Evolutionary conservation across 1,284 basidiomycete genomes (phyloP), one percentile per base, ranked within the genome.

Genomic region (Ustilago trichophora): DNA sequence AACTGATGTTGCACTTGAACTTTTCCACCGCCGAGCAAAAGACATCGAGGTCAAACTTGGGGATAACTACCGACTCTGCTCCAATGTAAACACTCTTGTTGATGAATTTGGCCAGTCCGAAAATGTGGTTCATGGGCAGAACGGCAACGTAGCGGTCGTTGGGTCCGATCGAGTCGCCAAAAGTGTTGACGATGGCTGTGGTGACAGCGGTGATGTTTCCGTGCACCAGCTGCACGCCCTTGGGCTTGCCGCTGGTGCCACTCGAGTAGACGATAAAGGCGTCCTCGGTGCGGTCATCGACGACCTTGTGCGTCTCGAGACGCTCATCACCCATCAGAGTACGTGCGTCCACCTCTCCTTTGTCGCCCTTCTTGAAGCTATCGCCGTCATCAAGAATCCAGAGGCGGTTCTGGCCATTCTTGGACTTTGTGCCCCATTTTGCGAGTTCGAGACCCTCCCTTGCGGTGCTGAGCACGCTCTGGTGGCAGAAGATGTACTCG

Each of bases 31-130:
- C 84, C 26, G 84, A 83, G 77, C 90, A 89, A 71, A 91, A 92
- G 24, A 85, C 82, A 9, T 85, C 84, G 3, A 92, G 87, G 60
- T 93, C 89, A 79, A 92, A 94, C 15, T 86, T 86, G 0, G 87
- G 84, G 77, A 90, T 85, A 42, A 95, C 82, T 31, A 92, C 85
- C 3, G 88, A 84, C 0, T 89, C 86, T 0, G 86, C 81, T 1
- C 89, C 89, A 6, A 82, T 75, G 3, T 84, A 82, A 47, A 91
- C 80, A 0, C 89, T 87, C 57, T 87, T 86, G 40, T 88, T 85
- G 0, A 92, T 69, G 3, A 88, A 81, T 48, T 87, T 87, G 46
- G 84, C 53, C 84, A 87, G 86, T 48, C 33, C 63, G 47, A 78
- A 78, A 43, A 78, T 78, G 57, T 80, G 78, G 38, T 69, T 65